Base-by-base conservation (phyloP, 1,284 basidiomycete species). In the Coniophora puteana region DNA sequence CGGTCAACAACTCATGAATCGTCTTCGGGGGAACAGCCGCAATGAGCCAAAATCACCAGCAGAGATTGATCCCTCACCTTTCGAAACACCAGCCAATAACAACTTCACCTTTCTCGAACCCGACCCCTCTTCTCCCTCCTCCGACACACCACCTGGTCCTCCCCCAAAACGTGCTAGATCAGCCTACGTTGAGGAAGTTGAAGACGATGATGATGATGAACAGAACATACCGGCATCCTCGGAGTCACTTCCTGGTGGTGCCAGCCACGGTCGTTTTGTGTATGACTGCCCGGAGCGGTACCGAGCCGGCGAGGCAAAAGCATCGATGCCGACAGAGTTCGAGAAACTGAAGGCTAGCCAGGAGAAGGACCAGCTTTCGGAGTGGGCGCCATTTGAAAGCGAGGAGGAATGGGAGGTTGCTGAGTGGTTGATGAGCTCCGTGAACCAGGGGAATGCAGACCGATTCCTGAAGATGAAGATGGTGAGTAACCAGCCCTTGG, bases 391-490 rank as follows among this genome's bases (percentile, higher is more conserved):
- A 20, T 49, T 44, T 18, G 14, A 12, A 2, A 31, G 42, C 25
- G 1, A 30, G 4, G 36, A 41, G 4, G 41, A 49, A 29, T 49
- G 47, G 47, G 31, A 27, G 12, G 23, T 49, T 1, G 41, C 36
- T 10, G n/a, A 30, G 6, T 49, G 46, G 48, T 31, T 47, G 14
- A 27, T 47, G 5, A 38, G 28, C 8, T 41, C 41, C 23, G 33
- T 37, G 1, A 41, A 34, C 1, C 36, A 49, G n/a, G 22, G 17
- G 1, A 26, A 4, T 1, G 49, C 17, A 0, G 24, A 49, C 2
- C 32, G 48, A 5, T 49, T 46, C 4, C 26, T 50, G 2, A 49
- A 40, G 13, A 8, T 49, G 14, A 21, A 29, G 4, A 49, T 49
- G 22, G 38, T 48, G n/a, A 41, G 41, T 40, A 8, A 17, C 23